Conservation (phyloP, 83 land plant genomes). For the Thuja plicata region DNA sequence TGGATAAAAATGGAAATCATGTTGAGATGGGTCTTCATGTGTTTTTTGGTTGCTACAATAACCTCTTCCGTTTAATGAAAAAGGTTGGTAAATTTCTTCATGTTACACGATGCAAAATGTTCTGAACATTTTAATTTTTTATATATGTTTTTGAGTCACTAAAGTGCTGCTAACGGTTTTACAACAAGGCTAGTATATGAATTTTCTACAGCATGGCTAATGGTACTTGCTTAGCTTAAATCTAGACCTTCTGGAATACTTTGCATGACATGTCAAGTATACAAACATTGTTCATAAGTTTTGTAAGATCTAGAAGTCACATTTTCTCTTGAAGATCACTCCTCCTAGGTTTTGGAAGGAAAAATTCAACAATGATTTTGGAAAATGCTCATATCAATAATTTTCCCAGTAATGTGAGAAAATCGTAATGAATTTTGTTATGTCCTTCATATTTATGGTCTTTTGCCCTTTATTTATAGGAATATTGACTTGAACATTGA, state of each 20-base stretch:
- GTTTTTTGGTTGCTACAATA: constrained; percentile 97
- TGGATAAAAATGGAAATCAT: constrained; percentile 86
- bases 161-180: not conserved
- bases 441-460: not conserved
- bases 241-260: not conserved
- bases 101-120: not conserved
- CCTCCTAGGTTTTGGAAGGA: not conserved
- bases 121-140: not conserved
- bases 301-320: not conserved
- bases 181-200: not conserved
- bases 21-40: constrained; percentile 99
- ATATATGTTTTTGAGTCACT: not conserved
- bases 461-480: not conserved
- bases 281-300: not conserved
- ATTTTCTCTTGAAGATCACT: not conserved
- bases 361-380: not conserved
- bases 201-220: not conserved
- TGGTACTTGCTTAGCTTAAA: not conserved
- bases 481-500: not conserved
- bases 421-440: not conserved
- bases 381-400: not conserved
- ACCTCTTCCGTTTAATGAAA: constrained; percentile 91
- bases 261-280: not conserved
- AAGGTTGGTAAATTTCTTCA: constrained; percentile 62
- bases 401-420: not conserved